Base-by-base conservation (phyloP, 495 filamentous ascomycete genomes). In the Penicillium paxilli region DNA sequence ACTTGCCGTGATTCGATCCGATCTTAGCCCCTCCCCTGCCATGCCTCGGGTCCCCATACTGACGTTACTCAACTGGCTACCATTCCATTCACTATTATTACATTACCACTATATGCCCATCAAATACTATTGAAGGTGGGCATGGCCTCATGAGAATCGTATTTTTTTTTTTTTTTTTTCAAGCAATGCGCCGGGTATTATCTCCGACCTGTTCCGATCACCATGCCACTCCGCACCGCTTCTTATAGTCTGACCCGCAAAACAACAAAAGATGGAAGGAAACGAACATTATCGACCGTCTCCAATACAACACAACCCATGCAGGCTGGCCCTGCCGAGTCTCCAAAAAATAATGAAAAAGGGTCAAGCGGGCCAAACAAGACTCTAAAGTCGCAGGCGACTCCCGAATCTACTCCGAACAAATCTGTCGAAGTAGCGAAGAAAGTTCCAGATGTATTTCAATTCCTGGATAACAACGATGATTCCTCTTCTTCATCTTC, bases 361-460 rank as follows among this genome's bases (percentile, higher is more conserved):
- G 42, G 46, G 3, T 32, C 48, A 49, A 62, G 52, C 38, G 55
- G 42, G 5, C 47, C 65, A 42, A 60, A 60, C 42, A 37, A 54
- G 45, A 28, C 40, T 44, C 37, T 46, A 49, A 63, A 54, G 37
- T 52, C 62, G 30, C 53, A 52, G 49, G 46, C 45, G 37, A 47
- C 41, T 25, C 25, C 56, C n/a, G 49, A 49, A 44, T 28, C 46
- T 16, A 33, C 47, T 26, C 33, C 25, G 2, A 37, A 25, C 21
- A 67, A 64, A 44, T 17, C 62, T 0, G 42, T 47, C 10, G 65
- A 58, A 33, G 40, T 64, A 5, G 46, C 61, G 12, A 63, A 60
- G 20, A 67, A 61, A 20, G 49, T 57, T 14, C 71, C 70, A 5
- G 69, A 76, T 55, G 75, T 78, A 8, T 78, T 78, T 55, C 66